Percentiles rank a stretch among this genome's conserved stretches.
Conservation (phyloP, 768 basidiomycete genomes). For the Amanita jacksonii region DNA sequence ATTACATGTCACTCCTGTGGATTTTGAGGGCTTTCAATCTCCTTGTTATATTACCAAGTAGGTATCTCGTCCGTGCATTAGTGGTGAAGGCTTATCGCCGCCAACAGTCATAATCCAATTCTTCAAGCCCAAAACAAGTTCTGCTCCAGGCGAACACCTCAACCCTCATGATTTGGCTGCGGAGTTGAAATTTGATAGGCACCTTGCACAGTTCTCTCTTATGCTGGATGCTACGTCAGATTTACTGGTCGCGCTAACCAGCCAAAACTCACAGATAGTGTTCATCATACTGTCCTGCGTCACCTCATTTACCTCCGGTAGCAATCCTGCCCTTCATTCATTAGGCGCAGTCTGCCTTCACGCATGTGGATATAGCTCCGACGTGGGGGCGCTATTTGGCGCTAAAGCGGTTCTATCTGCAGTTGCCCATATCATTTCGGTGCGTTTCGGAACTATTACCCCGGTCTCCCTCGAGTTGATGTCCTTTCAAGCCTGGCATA, state of each 20-base stretch:
- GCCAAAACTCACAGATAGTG: conserved; percentile 36
- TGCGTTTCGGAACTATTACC: conserved; percentile 16
- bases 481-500: conserved; percentile 43
- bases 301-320: conserved; percentile 57
- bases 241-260: conserved; percentile 44
- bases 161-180: conserved; percentile 38
- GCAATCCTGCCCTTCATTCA: conserved; percentile 62
- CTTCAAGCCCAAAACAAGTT: conserved; percentile 43
- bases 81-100: not conserved
- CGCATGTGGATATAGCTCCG: conserved; percentile 33
- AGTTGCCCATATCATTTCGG: conserved; percentile 52
- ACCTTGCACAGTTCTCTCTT: conserved; percentile 55
- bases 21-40: conserved; percentile 55
- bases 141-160: conserved; percentile 8
- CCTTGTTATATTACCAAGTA: conserved; percentile 60
- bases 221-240: conserved; percentile 62
- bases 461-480: not conserved
- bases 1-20: conserved; percentile 68
- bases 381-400: conserved; percentile 59
- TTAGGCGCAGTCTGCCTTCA: conserved; percentile 61
- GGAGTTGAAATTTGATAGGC: conserved; percentile 61
- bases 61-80: conserved; percentile 17
- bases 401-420: conserved; percentile 63
- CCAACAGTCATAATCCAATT: conserved; percentile 46
- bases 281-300: conserved; percentile 56